phyloP scores from a whole-genome alignment of 2,329 filamentous ascomycete species.

The Hymenotorrendiella dingleyae region DNA sequence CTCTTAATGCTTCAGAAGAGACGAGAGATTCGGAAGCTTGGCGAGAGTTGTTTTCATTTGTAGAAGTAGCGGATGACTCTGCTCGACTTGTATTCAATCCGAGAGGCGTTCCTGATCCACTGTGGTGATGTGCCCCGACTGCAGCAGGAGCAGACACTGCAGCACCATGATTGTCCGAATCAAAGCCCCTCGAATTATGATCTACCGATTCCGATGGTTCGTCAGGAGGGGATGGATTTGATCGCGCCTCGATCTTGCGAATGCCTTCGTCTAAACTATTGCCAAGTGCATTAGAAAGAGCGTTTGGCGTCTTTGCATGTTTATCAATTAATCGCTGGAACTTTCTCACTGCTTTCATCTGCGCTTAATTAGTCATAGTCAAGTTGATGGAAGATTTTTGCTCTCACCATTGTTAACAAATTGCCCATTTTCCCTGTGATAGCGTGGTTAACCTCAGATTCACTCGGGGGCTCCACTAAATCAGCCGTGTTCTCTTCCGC shows the following conservation, averaged over 20 bases:
- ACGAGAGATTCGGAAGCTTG: no score
- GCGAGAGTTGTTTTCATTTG: no score
- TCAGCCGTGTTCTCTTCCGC: conserved; percentile 81
- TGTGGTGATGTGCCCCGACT: conserved; percentile 47
- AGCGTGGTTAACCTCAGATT: conserved; percentile 82
- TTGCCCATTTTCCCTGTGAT: conserved; percentile 88
- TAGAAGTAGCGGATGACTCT: no score
- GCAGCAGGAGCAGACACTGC: conserved; percentile 44
- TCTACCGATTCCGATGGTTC: conserved; percentile 24
- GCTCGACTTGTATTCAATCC: no score
- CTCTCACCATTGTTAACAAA: conserved; percentile 69
- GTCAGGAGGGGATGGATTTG: conserved; percentile 41
- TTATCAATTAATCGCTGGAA: conserved; percentile 72
- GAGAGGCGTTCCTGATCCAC: no score
- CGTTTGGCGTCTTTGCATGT: conserved; percentile 38
- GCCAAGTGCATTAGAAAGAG: conserved; percentile 48
- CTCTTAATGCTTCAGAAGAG: conserved; percentile 26
- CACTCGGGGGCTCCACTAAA: conserved; percentile 75
- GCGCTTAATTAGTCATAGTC: conserved; percentile 9
- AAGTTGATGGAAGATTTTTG: neutral
- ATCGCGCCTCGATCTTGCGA: conserved; percentile 43
- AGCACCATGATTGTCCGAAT: conserved; percentile 43
- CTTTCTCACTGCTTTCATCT: conserved; percentile 86
- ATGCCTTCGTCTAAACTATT: conserved; percentile 54
- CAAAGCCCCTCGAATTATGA: conserved; percentile 41